phyloP scores from a whole-genome alignment of 148 eudicot species.

The Cornus kousa region DNA sequence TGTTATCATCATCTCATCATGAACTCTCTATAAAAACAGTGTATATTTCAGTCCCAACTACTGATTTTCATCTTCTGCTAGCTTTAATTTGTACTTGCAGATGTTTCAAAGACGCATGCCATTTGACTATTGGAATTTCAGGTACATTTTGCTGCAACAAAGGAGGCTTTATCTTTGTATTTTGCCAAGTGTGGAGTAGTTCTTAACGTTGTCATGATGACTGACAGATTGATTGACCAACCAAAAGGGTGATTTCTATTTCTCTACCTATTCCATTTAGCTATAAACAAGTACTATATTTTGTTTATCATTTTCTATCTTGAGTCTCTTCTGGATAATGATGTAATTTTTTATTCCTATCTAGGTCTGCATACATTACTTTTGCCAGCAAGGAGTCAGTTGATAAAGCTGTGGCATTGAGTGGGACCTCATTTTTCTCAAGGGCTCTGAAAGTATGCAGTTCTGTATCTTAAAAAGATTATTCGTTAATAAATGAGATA shows the following conservation, averaged over 20 bases:
- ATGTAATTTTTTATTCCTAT: background rate
- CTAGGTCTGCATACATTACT: conserved; percentile 51
- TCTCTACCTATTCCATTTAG: background rate
- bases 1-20: too few species aligned
- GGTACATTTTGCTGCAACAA: conserved; percentile 46
- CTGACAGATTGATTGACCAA: conserved; percentile 15
- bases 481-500: background rate
- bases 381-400: conserved; percentile 43
- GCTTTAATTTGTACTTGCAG: conserved; percentile 9
- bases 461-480: background rate
- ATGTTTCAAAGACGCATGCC: conserved; percentile 4
- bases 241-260: conserved; percentile 25
- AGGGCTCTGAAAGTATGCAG: conserved; percentile 35
- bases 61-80: background rate
- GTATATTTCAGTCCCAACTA: too few species aligned
- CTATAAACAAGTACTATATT: background rate
- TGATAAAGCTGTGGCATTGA: conserved; percentile 41
- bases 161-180: conserved; percentile 30
- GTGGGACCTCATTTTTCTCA: conserved; percentile 44
- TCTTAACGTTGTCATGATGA: conserved; percentile 21
- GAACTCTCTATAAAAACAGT: too few species aligned
- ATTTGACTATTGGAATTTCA: conserved; percentile 13
- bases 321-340: background rate
- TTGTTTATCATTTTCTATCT: background rate
- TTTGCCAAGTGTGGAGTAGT: conserved; percentile 44